phyloP scores from a whole-genome alignment of 768 basidiomycete species.

The Nevesoporus exiguus region DNA sequence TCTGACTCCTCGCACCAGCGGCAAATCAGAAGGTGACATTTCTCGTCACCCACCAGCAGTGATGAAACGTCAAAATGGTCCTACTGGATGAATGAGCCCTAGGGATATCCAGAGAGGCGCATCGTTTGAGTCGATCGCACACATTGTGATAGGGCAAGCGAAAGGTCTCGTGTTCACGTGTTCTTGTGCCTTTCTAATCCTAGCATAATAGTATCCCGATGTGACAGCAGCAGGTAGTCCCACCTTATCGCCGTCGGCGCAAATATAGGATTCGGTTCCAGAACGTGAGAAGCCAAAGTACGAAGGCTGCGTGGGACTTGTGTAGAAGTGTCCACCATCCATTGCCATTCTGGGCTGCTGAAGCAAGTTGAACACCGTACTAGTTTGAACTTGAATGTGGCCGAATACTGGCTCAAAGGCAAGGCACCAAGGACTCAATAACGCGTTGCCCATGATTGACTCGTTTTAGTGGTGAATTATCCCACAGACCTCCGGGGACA shows the following conservation, averaged over 20 bases:
- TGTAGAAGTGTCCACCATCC: too few species aligned
- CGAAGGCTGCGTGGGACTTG: background rate
- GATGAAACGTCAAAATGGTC: background rate
- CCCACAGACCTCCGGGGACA: too few species aligned
- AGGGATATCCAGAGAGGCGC: background rate
- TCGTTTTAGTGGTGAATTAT: too few species aligned
- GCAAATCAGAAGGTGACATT: background rate
- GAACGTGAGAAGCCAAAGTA: background rate
- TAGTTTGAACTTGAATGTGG: too few species aligned
- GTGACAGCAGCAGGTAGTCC: background rate
- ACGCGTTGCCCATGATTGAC: too few species aligned
- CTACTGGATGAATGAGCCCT: conserved; percentile 1
- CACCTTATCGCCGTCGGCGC: background rate
- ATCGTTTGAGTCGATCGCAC: background rate
- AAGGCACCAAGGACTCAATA: too few species aligned
- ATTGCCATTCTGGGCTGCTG: background rate
- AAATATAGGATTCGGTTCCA: background rate
- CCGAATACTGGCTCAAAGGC: too few species aligned
- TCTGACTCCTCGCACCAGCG: background rate
- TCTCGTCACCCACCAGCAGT: background rate
- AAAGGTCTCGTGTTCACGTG: background rate
- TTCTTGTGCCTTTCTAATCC: background rate
- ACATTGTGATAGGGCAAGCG: background rate
- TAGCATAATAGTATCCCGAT: background rate
- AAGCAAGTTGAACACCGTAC: background rate